Percentiles rank a stretch among this genome's conserved stretches.
Conservation (phyloP, 148 eudicot species). For the Cornus florida region DNA sequence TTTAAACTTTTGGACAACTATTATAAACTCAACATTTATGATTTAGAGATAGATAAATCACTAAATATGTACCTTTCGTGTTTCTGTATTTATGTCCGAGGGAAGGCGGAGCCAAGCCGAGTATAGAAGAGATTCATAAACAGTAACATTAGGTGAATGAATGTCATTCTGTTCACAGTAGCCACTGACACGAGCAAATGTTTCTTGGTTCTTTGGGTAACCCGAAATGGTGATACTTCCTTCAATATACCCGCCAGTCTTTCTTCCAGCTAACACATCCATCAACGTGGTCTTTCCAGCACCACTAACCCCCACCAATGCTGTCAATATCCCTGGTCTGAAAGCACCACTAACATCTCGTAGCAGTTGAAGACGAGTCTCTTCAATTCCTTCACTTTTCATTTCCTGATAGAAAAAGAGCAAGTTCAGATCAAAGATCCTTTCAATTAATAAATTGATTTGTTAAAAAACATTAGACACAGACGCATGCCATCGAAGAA, state of each 20-base stretch:
- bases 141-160: slow-evolving; percentile 74
- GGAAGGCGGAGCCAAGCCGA: slow-evolving; percentile 82
- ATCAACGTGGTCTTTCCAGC: slow-evolving; percentile 79
- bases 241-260: slow-evolving; percentile 65
- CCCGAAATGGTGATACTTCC: slow-evolving; percentile 60
- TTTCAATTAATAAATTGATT: not conserved
- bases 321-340: slow-evolving; percentile 72
- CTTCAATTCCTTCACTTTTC: slow-evolving; percentile 51
- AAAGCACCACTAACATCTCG: slow-evolving; percentile 72
- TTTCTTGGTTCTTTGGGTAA: slow-evolving; percentile 62
- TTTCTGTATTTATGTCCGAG: slow-evolving; percentile 34
- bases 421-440: not conserved
- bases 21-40: not conserved
- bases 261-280: slow-evolving; percentile 76
- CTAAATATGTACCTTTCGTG: slow-evolving; percentile 44
- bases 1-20: not conserved
- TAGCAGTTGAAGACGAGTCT: slow-evolving; percentile 54
- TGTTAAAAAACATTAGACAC: not conserved
- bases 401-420: slow-evolving; percentile 45
- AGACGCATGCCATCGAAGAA: not conserved
- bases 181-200: slow-evolving; percentile 71
- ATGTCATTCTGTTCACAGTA: slow-evolving; percentile 77
- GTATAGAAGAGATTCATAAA: slow-evolving; percentile 66
- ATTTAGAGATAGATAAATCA: not conserved
- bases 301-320: slow-evolving; percentile 80